These are phyloP conservation scores for Clonostachys solani DNA, from an alignment of 2,329 filamentous ascomycete genomes.

Conservation along the genomic window DNA sequence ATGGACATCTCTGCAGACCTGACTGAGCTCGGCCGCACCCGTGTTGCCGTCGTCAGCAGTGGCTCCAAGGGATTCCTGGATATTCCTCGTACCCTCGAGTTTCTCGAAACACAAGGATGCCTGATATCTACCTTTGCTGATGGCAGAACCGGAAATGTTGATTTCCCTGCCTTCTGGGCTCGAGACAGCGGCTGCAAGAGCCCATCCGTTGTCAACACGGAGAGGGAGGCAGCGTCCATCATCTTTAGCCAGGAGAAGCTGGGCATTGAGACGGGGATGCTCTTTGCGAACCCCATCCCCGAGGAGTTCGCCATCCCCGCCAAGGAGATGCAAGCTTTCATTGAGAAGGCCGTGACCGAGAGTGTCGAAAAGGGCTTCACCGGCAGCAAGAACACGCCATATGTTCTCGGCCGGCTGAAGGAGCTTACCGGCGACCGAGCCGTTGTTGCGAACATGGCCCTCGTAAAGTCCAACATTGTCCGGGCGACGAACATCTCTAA, in stretches of 20 bases:
- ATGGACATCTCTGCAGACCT: conserved; percentile 96
- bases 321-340: conserved; percentile 64
- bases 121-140: conserved; percentile 88
- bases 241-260: conserved; percentile 74
- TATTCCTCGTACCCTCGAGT: conserved; percentile 82
- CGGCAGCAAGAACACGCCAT: conserved; percentile 81
- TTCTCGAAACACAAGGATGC: conserved; percentile 68
- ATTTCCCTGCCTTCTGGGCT: conserved; percentile 92
- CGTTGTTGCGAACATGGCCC: conserved; percentile 67
- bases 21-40: conserved; percentile 85
- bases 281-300: conserved; percentile 88
- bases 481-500: conserved; percentile 50
- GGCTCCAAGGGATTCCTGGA: conserved; percentile 97
- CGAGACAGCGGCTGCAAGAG: conserved; percentile 80
- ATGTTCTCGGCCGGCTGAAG: conserved; percentile 73
- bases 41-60: conserved; percentile 82
- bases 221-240: conserved; percentile 83
- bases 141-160: conserved; percentile 65
- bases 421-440: conserved; percentile 70
- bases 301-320: conserved; percentile 65
- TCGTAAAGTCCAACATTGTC: conserved; percentile 49
- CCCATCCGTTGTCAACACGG: conserved; percentile 68
- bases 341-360: conserved; percentile 63
- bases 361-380: conserved; percentile 60
- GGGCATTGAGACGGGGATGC: conserved; percentile 70